phyloP scores from a whole-genome alignment of 495 filamentous ascomycete genomes.

The Amorphotheca resinae region DNA sequence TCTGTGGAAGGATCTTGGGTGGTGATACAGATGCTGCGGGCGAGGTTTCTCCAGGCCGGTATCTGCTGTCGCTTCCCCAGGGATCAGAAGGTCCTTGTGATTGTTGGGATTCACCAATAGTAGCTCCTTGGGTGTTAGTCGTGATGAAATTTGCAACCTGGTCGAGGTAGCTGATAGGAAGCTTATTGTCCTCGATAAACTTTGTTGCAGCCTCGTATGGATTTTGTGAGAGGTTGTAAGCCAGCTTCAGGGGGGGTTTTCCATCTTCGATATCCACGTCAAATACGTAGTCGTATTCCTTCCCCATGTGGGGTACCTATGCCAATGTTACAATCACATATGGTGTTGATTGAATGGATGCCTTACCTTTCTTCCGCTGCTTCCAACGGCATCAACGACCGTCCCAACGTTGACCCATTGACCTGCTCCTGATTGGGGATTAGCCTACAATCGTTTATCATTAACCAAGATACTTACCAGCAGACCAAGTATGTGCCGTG shows the following conservation, averaged over 20 bases:
- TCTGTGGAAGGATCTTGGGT: constrained; percentile 65
- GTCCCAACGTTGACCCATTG: constrained; percentile 82
- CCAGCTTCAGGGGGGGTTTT: constrained; percentile 83
- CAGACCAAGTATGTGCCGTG: constrained; percentile 72
- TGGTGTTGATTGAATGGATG: background rate
- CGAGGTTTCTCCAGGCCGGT: constrained; percentile 55
- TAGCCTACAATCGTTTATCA: background rate
- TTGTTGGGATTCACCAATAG: constrained; percentile 49
- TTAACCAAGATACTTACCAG: constrained; percentile 20
- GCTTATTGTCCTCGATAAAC: constrained; percentile 83
- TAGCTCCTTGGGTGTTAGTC: constrained; percentile 76
- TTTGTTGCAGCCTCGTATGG: constrained; percentile 85
- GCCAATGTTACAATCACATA: constrained; percentile 4
- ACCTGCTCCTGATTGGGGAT: constrained; percentile 10
- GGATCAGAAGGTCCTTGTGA: constrained; percentile 40
- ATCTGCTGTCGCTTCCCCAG: constrained; percentile 65
- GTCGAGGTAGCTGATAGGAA: constrained; percentile 81
- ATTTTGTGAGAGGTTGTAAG: constrained; percentile 86
- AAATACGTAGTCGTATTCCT: constrained; percentile 96
- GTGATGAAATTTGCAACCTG: constrained; percentile 91
- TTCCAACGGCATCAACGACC: constrained; percentile 81
- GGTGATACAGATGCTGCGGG: constrained; percentile 27
- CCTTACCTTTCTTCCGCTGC: constrained; percentile 54
- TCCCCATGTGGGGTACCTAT: constrained; percentile 59
- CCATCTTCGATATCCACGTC: constrained; percentile 97